A percentile compares a stretch with the other conserved stretches of the same genome.
These are phyloP conservation scores for Kockovaella imperatae DNA, from an alignment of 768 basidiomycete genomes.

Conservation along the genomic window DNA sequence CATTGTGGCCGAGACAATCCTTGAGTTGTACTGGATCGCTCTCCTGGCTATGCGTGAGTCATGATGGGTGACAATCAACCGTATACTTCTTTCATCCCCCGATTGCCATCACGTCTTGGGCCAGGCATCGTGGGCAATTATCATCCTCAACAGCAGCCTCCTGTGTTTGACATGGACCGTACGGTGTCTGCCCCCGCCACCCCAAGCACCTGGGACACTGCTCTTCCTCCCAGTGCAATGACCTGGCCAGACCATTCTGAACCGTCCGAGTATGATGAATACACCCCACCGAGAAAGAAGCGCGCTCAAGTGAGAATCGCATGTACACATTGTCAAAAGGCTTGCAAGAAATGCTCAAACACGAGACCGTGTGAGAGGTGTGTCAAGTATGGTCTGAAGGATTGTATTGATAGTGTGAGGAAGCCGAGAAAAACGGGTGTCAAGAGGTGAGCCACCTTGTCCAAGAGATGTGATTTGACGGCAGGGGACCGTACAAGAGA, in stretches of 20 bases:
- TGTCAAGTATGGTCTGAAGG: conserved; percentile 32
- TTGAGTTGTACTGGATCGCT: too few species aligned
- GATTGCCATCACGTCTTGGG: too few species aligned
- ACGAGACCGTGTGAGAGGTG: conserved; percentile 42
- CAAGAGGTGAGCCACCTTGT: conserved; percentile 34
- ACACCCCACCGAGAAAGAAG: conserved; percentile 20
- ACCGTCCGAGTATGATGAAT: too few species aligned
- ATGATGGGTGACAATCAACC: too few species aligned
- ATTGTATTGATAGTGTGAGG: conserved; percentile 36
- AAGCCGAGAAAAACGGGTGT: conserved; percentile 39
- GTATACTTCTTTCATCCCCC: too few species aligned
- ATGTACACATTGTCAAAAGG: conserved; percentile 43
- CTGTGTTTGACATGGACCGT: too few species aligned
- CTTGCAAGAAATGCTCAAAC: conserved; percentile 43
- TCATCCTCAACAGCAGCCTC: background rate
- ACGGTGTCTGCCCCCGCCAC: too few species aligned
- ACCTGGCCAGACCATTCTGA: background rate
- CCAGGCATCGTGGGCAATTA: too few species aligned
- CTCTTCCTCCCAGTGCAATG: background rate
- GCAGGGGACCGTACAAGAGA: conserved; percentile 35
- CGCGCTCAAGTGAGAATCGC: conserved; percentile 38
- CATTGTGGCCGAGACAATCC: too few species aligned
- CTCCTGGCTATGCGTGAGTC: too few species aligned
- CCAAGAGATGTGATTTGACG: background rate
- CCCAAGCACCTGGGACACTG: background rate